phyloP scores from a whole-genome alignment of 805 yeast genomes.

The Peterozyma toletana region DNA sequence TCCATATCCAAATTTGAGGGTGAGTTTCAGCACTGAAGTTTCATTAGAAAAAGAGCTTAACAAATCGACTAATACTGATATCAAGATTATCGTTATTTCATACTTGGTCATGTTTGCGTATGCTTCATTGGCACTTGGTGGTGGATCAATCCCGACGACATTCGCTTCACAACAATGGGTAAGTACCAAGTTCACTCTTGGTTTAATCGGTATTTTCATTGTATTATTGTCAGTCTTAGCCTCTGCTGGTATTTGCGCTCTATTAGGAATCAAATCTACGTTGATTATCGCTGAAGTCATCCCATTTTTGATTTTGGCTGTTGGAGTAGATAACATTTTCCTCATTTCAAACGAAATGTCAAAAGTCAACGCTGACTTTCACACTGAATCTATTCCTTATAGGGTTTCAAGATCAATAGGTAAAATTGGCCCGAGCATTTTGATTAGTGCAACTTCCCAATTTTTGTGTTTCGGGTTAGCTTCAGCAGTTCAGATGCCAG shows the following conservation, averaged over 20 bases:
- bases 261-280: conserved; percentile 77
- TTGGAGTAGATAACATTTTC: conserved; percentile 95
- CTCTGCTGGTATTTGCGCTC: conserved; percentile 75
- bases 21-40: conserved; percentile 75
- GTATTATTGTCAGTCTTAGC: conserved; percentile 76
- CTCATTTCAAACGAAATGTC: conserved; percentile 76
- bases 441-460: conserved; percentile 72
- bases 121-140: conserved; percentile 75
- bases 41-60: conserved; percentile 82
- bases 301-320: conserved; percentile 86
- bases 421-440: conserved; percentile 80
- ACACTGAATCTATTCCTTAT: conserved; percentile 38
- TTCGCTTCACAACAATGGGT: conserved; percentile 18
- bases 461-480: conserved; percentile 76
- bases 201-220: conserved; percentile 76
- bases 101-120: conserved; percentile 83
- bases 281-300: conserved; percentile 94
- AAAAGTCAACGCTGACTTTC: conserved; percentile 33
- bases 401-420: conserved; percentile 61
- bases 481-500: conserved; percentile 86
- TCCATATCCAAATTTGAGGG: conserved; percentile 37
- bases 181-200: conserved; percentile 64
- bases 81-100: conserved; percentile 61
- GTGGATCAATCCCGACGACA: conserved; percentile 15
- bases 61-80: conserved; percentile 75